phyloP scores from a whole-genome alignment of 2,329 filamentous ascomycete genomes.

The Zasmidium cellare region DNA sequence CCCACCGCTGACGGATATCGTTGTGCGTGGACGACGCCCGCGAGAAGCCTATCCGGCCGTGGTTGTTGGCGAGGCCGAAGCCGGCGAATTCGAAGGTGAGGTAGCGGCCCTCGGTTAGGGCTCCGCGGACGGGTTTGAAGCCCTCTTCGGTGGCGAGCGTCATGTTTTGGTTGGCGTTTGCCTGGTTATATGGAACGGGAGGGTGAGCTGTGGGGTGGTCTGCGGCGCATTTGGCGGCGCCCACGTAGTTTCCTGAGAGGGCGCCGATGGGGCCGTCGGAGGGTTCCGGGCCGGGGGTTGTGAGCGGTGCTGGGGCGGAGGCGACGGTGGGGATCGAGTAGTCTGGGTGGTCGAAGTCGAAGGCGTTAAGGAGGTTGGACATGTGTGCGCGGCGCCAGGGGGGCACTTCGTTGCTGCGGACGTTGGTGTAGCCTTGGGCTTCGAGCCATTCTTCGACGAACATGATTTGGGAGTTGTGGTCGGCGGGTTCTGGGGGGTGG shows the following conservation, averaged over 20 bases:
- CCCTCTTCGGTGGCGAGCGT: conserved; percentile 50
- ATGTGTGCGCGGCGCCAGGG: conserved; percentile 48
- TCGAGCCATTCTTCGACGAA: conserved; percentile 55
- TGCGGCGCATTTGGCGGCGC: conserved; percentile 45
- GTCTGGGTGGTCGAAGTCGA: conserved; percentile 48
- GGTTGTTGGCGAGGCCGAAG: conserved; percentile 35
- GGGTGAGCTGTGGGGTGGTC: conserved; percentile 38
- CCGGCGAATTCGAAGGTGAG: conserved; percentile 50
- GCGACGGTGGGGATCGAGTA: conserved; percentile 49
- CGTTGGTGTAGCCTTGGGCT: conserved; percentile 41
- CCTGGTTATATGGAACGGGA: conserved; percentile 49
- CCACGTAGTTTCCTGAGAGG: conserved; percentile 44
- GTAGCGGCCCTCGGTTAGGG: conserved; percentile 55
- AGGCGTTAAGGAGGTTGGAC: conserved; percentile 49
- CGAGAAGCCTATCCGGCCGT: conserved; percentile 7
- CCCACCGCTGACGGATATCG: conserved; percentile 48
- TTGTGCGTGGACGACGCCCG: conserved; percentile 38
- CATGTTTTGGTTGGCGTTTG: conserved; percentile 36
- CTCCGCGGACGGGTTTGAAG: conserved; percentile 53
- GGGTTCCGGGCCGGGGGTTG: conserved; percentile 6
- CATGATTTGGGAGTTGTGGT: conserved; percentile 57
- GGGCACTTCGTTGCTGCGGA: conserved; percentile 44
- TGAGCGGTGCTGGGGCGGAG: conserved; percentile 42
- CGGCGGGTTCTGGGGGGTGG: conserved; percentile 54
- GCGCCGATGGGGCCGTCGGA: conserved; percentile 1